Evolutionary conservation across 441 rosid species (phyloP).

Genomic region (Croton setiger): DNA sequence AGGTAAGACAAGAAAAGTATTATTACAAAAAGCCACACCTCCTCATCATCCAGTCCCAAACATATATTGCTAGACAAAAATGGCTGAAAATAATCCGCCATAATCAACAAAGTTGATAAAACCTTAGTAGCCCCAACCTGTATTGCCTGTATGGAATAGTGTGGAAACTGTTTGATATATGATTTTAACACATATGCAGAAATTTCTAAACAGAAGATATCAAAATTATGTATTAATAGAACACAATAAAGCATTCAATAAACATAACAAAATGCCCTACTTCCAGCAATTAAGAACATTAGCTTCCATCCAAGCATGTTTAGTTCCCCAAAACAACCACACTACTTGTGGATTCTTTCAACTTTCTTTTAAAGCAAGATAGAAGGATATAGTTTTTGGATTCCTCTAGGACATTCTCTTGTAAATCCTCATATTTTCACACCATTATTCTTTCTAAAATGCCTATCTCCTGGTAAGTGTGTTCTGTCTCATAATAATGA

Average conservation of each 20-base stretch:
- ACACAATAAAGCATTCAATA: not conserved
- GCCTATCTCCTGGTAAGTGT: not conserved
- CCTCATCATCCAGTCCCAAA: constrained; percentile 69
- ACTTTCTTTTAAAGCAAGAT: not conserved
- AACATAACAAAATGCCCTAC: not conserved
- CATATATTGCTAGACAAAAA: constrained; percentile 44
- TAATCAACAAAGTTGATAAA: constrained; percentile 53
- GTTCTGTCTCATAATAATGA: not conserved
- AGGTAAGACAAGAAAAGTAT: constrained; percentile 19
- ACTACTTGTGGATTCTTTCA: not conserved
- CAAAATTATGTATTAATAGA: not conserved
- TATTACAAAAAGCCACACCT: constrained; percentile 45
- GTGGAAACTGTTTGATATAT: not conserved
- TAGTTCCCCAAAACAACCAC: not conserved
- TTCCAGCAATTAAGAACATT: constrained; percentile 10
- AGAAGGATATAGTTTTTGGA: not conserved
- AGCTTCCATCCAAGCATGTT: not conserved
- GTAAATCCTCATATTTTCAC: not conserved
- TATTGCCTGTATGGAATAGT: constrained; percentile 49
- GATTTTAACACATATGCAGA: not conserved
- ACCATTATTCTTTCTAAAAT: not conserved
- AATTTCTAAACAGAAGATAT: not conserved
- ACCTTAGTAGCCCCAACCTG: constrained; percentile 73
- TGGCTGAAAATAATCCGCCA: constrained; percentile 58
- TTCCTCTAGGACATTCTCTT: not conserved